Evolutionary conservation across 2,329 filamentous ascomycete genomes (phyloP).

Genomic region (Penicillium vulpinum): DNA sequence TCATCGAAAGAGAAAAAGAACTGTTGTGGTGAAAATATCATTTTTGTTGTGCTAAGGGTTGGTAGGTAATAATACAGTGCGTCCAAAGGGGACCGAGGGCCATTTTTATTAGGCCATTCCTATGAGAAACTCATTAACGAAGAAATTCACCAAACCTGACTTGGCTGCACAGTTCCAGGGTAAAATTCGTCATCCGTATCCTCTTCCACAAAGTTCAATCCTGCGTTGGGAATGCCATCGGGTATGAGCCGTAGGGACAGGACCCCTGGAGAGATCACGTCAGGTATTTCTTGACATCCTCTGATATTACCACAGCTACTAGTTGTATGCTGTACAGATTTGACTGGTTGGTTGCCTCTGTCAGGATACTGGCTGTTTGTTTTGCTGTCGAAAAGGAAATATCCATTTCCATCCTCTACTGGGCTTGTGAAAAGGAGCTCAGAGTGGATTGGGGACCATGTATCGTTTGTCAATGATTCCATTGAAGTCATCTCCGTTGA

Average conservation of each 20-base stretch:
- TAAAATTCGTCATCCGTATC: slow-evolving; percentile 9
- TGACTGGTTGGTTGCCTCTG: slow-evolving; percentile 26
- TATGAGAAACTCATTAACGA: not conserved
- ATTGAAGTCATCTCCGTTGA: slow-evolving; percentile 7
- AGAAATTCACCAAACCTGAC: not conserved
- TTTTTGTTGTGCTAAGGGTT: not conserved
- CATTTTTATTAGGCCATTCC: not conserved
- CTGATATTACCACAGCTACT: slow-evolving; percentile 17
- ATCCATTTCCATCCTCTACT: slow-evolving; percentile 24
- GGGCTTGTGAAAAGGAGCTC: slow-evolving; percentile 22
- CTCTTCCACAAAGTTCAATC: not conserved
- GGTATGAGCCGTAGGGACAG: not conserved
- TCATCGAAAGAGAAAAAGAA: not conserved
- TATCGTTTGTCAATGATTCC: slow-evolving; percentile 13
- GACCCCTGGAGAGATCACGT: slow-evolving; percentile 11
- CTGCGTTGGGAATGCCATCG: not conserved
- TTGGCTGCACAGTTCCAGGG: not conserved
- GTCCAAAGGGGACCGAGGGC: not conserved
- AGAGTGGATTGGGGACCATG: slow-evolving; percentile 22
- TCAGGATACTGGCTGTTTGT: slow-evolving; percentile 23
- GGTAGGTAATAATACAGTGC: slow-evolving; percentile 1
- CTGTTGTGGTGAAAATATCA: not conserved
- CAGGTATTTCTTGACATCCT: slow-evolving; percentile 19
- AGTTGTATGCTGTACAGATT: slow-evolving; percentile 15
- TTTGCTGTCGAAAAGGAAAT: slow-evolving; percentile 33